These are phyloP conservation scores for Mycena epipterygia DNA, from an alignment of 768 basidiomycete genomes.

Conservation along the genomic window DNA sequence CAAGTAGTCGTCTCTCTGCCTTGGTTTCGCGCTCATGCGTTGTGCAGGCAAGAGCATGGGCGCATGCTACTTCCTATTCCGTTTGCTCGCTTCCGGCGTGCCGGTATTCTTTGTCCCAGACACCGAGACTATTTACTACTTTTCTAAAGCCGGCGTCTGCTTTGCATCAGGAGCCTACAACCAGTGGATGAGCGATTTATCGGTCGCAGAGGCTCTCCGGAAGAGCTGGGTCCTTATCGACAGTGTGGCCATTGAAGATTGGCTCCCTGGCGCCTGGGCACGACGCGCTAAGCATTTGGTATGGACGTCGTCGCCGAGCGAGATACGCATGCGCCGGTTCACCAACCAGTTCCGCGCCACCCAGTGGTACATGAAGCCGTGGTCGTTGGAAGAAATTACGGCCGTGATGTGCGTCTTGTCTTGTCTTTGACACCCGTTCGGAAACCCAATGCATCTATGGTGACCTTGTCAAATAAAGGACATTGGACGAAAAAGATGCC, in stretches of 20 bases:
- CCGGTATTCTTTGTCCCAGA: conserved; percentile 3
- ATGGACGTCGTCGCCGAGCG: conserved; percentile 14
- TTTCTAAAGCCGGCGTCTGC: conserved; percentile 14
- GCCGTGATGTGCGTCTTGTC: conserved; percentile 12
- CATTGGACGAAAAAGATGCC: neutral
- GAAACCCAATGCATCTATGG: neutral
- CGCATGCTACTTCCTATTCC: conserved; percentile 10
- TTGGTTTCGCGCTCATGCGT: conserved; percentile 14
- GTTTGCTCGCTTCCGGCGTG: neutral
- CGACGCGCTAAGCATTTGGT: neutral
- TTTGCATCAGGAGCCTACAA: neutral
- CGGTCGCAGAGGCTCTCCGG: neutral
- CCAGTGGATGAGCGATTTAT: neutral
- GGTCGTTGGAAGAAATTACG: conserved; percentile 13
- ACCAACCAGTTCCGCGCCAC: neutral
- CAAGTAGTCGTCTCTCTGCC: conserved; percentile 8
- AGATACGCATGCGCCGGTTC: neutral
- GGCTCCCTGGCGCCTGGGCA: neutral
- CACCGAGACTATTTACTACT: neutral
- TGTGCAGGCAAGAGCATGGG: conserved; percentile 20
- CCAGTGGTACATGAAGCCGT: conserved; percentile 23
- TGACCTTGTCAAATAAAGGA: conserved; percentile 17
- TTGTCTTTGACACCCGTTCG: conserved; percentile 7
- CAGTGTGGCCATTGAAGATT: neutral
- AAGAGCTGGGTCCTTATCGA: conserved; percentile 28